Evolutionary conservation across 495 filamentous ascomycete genomes (phyloP), one percentile per base, ranked within the genome.

Genomic region (Pseudevernia furfuracea): DNA sequence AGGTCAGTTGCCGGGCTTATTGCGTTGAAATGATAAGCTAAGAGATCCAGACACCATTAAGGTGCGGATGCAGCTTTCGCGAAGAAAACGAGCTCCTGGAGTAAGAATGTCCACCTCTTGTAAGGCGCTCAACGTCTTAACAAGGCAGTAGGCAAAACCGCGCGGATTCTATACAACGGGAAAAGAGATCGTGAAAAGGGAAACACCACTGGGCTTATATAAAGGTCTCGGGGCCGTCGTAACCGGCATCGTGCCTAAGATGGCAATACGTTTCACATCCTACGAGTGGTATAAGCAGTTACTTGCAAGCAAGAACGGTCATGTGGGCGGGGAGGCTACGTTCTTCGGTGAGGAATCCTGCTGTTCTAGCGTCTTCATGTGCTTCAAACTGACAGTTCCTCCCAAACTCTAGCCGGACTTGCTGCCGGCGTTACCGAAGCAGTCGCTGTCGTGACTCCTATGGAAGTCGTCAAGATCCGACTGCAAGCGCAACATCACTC

Each of bases 391-490:
- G 48, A 52, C 48, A 4, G 17, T 1, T 15, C 5, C 6, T 17
- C 0, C 23, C 17, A 30, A 12, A 5, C 30, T 52, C 39, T 44
- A 88, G 92, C 94, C 66, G 94, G 94, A 71, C 87, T 99, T 30
- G 82, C 86, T 36, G 95, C 94, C 39, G 94, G 94, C 73, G 88
- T 97, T 23, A 97, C 94, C 8, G 94, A 98, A 80, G 94, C 94
- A 62, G 92, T 98, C 37, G 88, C 88, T 39, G 87, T 97, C 17
- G 94, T 98, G 37, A 97, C 92, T 43, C 94, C 94, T 4, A 98
- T 98, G 94, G 94, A 98, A 77, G 94, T 98, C 60, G 81, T 98
- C 72, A 98, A 98, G 84, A 98, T 98, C 73, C 87, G 94, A 44
- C 84, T 98, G 69, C 94, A 98, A 82, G 92, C 92, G 4, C 94